Percentiles rank a stretch among this genome's conserved stretches.
Evolutionary conservation across 208 protist genomes (phyloP).

Genomic region (Novymonas esmeraldas): DNA sequence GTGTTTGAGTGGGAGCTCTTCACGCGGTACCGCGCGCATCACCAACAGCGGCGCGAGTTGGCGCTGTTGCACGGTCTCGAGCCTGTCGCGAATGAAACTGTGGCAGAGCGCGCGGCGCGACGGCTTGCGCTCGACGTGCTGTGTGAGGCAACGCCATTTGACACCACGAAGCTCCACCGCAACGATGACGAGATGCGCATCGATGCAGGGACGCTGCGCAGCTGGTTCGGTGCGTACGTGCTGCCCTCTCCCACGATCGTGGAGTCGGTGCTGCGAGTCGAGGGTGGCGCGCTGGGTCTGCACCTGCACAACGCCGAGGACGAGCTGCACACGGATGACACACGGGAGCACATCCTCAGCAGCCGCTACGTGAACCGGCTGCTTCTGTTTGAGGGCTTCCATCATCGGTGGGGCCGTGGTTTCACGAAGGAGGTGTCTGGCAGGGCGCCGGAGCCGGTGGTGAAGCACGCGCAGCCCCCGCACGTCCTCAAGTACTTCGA

Average conservation of each 20-base stretch:
- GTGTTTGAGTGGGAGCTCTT: constrained; percentile 92
- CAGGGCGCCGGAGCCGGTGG: constrained; percentile 72
- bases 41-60: constrained; percentile 84
- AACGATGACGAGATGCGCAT: constrained; percentile 77
- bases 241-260: constrained; percentile 85
- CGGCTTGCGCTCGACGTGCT: constrained; percentile 68
- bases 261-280: constrained; percentile 48
- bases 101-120: constrained; percentile 72
- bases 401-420: constrained; percentile 65
- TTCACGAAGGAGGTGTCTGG: constrained; percentile 57
- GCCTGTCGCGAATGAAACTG: constrained; percentile 86
- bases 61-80: constrained; percentile 85
- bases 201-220: constrained; percentile 70
- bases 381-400: constrained; percentile 68
- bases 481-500: constrained; percentile 76
- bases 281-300: constrained; percentile 41
- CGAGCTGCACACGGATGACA: constrained; percentile 64
- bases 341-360: constrained; percentile 85
- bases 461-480: constrained; percentile 67
- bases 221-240: constrained; percentile 89
- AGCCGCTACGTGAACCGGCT: constrained; percentile 81
- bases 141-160: constrained; percentile 89
- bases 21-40: constrained; percentile 86
- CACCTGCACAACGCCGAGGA: constrained; percentile 66
- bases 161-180: constrained; percentile 33